Evolutionary conservation across 1,139 yeast genomes (phyloP), one percentile per base, ranked within the genome.

Genomic region (Nakaseomyces glabratus): DNA sequence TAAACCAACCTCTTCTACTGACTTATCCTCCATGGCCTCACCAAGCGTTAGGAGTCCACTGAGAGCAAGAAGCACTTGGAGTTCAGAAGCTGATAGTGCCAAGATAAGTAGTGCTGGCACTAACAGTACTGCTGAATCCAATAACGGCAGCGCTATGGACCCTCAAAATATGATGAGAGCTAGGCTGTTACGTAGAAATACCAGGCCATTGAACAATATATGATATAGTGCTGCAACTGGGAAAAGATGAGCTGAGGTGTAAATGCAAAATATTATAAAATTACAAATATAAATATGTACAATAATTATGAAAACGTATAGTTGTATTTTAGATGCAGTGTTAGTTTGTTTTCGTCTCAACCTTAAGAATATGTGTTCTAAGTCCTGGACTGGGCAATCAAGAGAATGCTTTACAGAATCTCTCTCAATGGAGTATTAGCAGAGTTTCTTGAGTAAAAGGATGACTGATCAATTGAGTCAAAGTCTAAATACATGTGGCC

Each of bases 401-500:
- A n/a, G 1, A 13, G 12, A 14, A 29, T 20, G 15, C n/a, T 13
- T 33, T 25, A 40, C 11, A 40, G 15, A 14, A 38, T 35, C 23
- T 38, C 41, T 24, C 39, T 33, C 16, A 33, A 9, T 16, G 35
- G 41, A 8, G 16, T 20, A 13, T 33, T 33, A 7, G 24, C 29
- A 6, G 30, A 26, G 30, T 26, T 26, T 11, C 30, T 26, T 6
- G 30, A 26, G 4, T 17, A 17, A n/a, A 26, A 26, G 13, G 18
- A 24, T 16, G 6, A 16, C 8, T 26, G 23, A 8, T 37, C 35
- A 10, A 23, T 17, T 6, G 29, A n/a, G n/a, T 47, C 51, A 36
- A 57, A 53, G 34, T 55, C 52, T 41, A 66, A 44, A 40, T 60
- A 62, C 8, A 65, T 46, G 42, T 64, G 68, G 35, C 62, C 66